Conservation (phyloP, 2,329 filamentous ascomycete species). For the Capronia coronata region DNA sequence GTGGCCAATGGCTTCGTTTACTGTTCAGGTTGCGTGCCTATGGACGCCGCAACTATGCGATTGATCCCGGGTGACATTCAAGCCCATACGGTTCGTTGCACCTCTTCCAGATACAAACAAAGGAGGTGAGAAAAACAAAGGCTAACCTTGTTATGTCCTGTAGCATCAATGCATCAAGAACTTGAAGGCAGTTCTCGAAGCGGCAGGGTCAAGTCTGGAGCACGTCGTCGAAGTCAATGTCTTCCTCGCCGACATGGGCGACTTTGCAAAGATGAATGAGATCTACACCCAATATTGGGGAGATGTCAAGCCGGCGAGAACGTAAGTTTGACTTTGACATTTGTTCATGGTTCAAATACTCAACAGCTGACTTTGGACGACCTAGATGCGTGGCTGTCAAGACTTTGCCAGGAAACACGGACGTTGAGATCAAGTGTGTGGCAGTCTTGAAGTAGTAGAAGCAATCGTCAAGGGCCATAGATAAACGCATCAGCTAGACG, state of each 20-base stretch:
- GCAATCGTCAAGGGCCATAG: too few relatives aligned
- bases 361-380: neutral
- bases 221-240: constrained; percentile 63
- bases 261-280: constrained; percentile 71
- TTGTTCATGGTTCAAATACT: neutral
- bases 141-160: neutral
- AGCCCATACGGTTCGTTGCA: constrained; percentile 45
- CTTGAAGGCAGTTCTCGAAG: constrained; percentile 53
- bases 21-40: constrained; percentile 58
- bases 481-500: too few relatives aligned
- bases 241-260: constrained; percentile 58
- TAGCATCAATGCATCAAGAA: constrained; percentile 54
- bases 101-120: constrained; percentile 7
- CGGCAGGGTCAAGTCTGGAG: constrained; percentile 51
- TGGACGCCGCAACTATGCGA: constrained; percentile 50
- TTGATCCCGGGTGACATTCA: constrained; percentile 53
- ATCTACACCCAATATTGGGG: constrained; percentile 66
- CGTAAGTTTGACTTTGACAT: constrained; percentile 1
- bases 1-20: constrained; percentile 62
- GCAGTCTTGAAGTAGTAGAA: constrained; percentile 27
- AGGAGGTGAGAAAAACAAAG: neutral
- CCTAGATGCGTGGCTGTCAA: constrained; percentile 45
- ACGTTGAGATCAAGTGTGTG: constrained; percentile 51
- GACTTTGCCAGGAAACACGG: constrained; percentile 45
- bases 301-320: constrained; percentile 52